Evolutionary conservation across 73 alveolate genomes (phyloP), one percentile per base, ranked within the genome.

Genomic region (Paramecium caudatum): DNA sequence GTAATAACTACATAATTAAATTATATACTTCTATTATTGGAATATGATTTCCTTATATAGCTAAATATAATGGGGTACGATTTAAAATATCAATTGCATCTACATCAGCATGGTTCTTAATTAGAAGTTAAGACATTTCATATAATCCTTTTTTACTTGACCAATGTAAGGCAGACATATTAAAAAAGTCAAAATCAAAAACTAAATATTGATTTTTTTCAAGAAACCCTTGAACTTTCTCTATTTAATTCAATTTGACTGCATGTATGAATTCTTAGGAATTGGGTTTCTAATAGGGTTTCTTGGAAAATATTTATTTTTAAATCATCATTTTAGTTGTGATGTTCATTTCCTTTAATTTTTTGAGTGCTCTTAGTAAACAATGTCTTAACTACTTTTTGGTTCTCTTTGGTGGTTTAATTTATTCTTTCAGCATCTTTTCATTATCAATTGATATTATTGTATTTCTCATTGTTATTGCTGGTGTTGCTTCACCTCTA

Each of bases 141-240:
- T 41, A 74, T 17, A 41, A 74, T 41, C 88, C 88, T 43, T 74
- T 74, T 43, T 74, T 74, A 21, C 88, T 12, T 9, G 88, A 30
- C 88, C 88, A 74, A 74, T 74, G 88, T 41, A 74, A 74, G 2
- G 88, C 88, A 19, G 88, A 27, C 88, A 74, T 74, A 74, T 74
- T 74, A 45, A 27, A 74, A 25, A 37, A 74, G 43, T 74, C 88
- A 74, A 74, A 74, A 41, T 74, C 88, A 74, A 74, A 74, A 74
- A 74, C 88, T 74, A 74, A 74, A 45, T 74, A 74, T 37, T 37
- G 32, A 74, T 74, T 74, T 74, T 74, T 37, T 10, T 74, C 68
- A 21, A 74, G 32, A 39, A 36, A 45, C 21, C 10, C 17, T 17
- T 16, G 23, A 16, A 74, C 88, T 10, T 74, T 45, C 8, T 36